phyloP scores from a whole-genome alignment of 768 basidiomycete species.

The Terana coerulea region DNA sequence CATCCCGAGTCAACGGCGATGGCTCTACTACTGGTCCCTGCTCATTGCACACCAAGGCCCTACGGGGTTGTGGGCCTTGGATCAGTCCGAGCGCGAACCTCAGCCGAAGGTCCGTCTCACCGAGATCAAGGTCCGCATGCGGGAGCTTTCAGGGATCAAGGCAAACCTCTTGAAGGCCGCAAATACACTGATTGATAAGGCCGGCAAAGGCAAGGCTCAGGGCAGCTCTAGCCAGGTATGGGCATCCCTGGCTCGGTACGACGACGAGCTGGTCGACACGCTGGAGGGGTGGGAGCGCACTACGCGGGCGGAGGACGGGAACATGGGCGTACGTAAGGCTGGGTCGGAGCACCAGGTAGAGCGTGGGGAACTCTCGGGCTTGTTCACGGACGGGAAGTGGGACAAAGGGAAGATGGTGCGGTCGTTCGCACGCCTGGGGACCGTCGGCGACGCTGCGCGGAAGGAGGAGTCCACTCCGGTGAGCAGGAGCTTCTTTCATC shows the following conservation, averaged over 20 bases:
- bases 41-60: conserved; percentile 57
- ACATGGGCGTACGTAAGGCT: conserved; percentile 34
- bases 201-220: conserved; percentile 34
- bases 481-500: not conserved
- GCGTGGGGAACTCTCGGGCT: conserved; percentile 33
- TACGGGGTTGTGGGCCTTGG: conserved; percentile 39
- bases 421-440: conserved; percentile 64
- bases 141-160: conserved; percentile 48
- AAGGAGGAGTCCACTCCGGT: conserved; percentile 27
- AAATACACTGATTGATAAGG: conserved; percentile 46
- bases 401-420: conserved; percentile 77
- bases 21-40: conserved; percentile 74
- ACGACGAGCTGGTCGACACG: conserved; percentile 60
- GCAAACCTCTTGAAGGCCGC: conserved; percentile 53
- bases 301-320: conserved; percentile 38
- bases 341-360: conserved; percentile 35
- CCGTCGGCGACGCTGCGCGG: conserved; percentile 27
- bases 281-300: conserved; percentile 60
- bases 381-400: conserved; percentile 57
- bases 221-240: conserved; percentile 45
- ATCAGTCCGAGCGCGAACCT: conserved; percentile 5
- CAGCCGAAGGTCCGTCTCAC: conserved; percentile 52
- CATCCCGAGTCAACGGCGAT: conserved; percentile 79
- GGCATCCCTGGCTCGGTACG: conserved; percentile 79
- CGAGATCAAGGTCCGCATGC: conserved; percentile 57